A percentile compares a stretch with the other conserved stretches of the same genome.
Evolutionary conservation across 2,329 filamentous ascomycete species (phyloP).

Genomic region (Colletotrichum higginsianum): DNA sequence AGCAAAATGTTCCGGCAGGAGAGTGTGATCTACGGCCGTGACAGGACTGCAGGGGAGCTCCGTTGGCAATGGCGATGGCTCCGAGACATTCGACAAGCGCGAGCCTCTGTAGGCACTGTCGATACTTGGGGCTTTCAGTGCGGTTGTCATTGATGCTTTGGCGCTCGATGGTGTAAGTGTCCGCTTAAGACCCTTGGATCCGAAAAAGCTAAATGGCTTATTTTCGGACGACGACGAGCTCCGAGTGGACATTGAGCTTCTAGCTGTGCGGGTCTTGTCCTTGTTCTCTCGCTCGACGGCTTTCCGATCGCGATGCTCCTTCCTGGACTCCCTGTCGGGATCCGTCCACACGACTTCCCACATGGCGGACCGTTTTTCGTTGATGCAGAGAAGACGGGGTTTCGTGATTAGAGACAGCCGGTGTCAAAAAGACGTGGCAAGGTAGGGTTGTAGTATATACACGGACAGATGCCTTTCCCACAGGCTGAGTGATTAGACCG

Average conservation of each 20-base stretch:
- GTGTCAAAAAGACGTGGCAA: background rate
- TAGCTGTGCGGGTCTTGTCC: slow-evolving; percentile 50
- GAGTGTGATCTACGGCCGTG: slow-evolving; percentile 20
- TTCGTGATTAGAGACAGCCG: background rate
- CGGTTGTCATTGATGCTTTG: slow-evolving; percentile 43
- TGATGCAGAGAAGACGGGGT: background rate
- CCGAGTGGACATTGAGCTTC: slow-evolving; percentile 59
- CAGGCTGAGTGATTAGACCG: background rate
- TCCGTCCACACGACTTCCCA: slow-evolving; percentile 74
- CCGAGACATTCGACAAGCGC: slow-evolving; percentile 33
- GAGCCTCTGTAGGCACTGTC: slow-evolving; percentile 38
- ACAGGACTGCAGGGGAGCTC: slow-evolving; percentile 23
- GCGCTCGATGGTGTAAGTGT: slow-evolving; percentile 44
- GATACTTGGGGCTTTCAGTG: slow-evolving; percentile 28
- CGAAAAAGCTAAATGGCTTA: slow-evolving; percentile 61
- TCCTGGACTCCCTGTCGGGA: slow-evolving; percentile 66
- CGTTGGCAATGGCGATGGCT: slow-evolving; percentile 16
- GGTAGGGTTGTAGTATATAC: slow-evolving; percentile 19
- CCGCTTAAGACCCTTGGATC: slow-evolving; percentile 56
- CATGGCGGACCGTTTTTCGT: slow-evolving; percentile 56
- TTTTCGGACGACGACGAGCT: slow-evolving; percentile 59
- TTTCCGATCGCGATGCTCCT: slow-evolving; percentile 67
- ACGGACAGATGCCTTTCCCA: background rate
- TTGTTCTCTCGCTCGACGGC: slow-evolving; percentile 56
- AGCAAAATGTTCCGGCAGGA: slow-evolving; percentile 25